phyloP scores from a whole-genome alignment of 495 filamentous ascomycete genomes.

The Talaromyces ruber region DNA sequence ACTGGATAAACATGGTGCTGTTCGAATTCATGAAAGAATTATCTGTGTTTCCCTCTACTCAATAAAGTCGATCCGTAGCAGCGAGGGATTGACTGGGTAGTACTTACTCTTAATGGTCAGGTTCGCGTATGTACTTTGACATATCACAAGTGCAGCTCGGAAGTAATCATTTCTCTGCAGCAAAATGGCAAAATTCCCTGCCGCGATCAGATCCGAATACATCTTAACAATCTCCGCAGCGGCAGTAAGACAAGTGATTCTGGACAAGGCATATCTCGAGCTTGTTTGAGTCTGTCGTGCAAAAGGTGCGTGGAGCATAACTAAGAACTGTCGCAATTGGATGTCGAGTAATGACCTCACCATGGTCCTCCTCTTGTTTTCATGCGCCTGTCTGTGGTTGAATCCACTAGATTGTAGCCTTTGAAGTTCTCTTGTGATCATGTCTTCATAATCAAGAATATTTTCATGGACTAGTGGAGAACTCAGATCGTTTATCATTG shows the following conservation, averaged over 20 bases:
- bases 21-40: conserved; percentile 9
- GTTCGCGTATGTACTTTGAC: conserved; percentile 13
- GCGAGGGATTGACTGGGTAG: background rate
- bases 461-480: conserved; percentile 16
- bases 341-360: conserved; percentile 16
- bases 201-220: conserved; percentile 8
- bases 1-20: conserved; percentile 9
- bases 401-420: conserved; percentile 13
- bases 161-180: conserved; percentile 17
- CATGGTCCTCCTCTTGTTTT: background rate
- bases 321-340: conserved; percentile 20
- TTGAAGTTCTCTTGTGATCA: conserved; percentile 14
- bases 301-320: conserved; percentile 22
- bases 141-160: conserved; percentile 13
- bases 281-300: conserved; percentile 10
- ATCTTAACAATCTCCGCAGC: conserved; percentile 12
- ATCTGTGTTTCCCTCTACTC: background rate
- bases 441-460: conserved; percentile 18
- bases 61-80: background rate
- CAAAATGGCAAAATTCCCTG: conserved; percentile 6
- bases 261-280: conserved; percentile 13
- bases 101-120: conserved; percentile 9
- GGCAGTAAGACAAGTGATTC: conserved; percentile 18
- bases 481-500: conserved; percentile 18
- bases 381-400: background rate